phyloP scores from a whole-genome alignment of 192 early-diverging fungal genomes.

The Backusella liffmaniae region DNA sequence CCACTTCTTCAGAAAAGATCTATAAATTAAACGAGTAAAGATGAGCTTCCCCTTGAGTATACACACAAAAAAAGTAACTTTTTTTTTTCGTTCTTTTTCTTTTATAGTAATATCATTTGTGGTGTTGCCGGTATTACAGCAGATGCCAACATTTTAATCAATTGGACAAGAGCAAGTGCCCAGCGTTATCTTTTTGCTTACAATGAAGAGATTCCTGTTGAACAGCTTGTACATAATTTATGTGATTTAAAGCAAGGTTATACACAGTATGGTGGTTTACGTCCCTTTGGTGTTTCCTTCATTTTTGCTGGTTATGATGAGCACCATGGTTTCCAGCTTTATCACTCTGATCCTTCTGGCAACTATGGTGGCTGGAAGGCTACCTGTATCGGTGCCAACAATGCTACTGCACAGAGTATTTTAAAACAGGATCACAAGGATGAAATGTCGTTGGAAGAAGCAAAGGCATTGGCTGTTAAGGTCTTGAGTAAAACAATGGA shows the following conservation, averaged over 20 bases:
- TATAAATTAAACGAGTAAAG: constrained; percentile 91
- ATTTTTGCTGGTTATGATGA: constrained; percentile 94
- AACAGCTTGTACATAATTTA: constrained; percentile 92
- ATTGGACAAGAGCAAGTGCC: constrained; percentile 82
- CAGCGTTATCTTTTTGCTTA: constrained; percentile 87
- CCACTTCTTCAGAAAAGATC: constrained; percentile 87
- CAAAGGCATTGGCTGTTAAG: constrained; percentile 88
- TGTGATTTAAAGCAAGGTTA: constrained; percentile 99
- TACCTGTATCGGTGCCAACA: constrained; percentile 96
- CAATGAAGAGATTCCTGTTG: constrained; percentile 90
- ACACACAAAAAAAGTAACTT: background rate
- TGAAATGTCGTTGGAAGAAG: constrained; percentile 78
- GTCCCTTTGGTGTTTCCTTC: constrained; percentile 98
- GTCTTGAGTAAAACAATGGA: constrained; percentile 98
- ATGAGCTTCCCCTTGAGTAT: background rate
- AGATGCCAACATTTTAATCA: constrained; percentile 95
- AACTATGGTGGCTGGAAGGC: constrained; percentile 99
- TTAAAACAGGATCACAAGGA: constrained; percentile 99
- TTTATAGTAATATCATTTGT: constrained; percentile 75
- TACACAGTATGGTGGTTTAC: constrained; percentile 97
- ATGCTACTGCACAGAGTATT: constrained; percentile 85
- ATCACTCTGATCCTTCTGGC: constrained; percentile 97
- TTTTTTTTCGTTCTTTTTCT: background rate
- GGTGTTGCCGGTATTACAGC: constrained; percentile 96
- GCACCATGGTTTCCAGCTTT: constrained; percentile 92